Evolutionary conservation across 2,329 filamentous ascomycete genomes (phyloP), one percentile per base, ranked within the genome.

Genomic region (Volutella citrinella): DNA sequence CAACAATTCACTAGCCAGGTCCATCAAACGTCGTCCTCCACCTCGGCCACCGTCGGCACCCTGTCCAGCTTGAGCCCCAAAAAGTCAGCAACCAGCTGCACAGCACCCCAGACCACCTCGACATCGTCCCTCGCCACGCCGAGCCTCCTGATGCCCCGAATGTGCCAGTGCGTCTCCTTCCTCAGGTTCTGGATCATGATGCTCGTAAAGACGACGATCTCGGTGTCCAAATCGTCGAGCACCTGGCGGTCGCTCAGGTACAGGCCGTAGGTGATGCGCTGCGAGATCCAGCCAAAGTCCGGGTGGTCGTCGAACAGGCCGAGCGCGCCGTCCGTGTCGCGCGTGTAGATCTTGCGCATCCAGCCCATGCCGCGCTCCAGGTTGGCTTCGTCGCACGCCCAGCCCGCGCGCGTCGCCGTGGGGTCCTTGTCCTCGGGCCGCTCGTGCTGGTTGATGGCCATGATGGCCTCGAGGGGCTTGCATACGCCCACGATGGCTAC

Each of bases 381-480:
- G 46, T 79, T 81, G 4, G 66, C 70, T 8, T 68, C 61, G 39
- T 79, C 76, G 23, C 70, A 71, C 47, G 74, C 65, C 78, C 78
- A 82, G 11, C 65, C 60, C 42, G 76, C 66, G 47, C 78, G 69
- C 8, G 71, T 74, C 36, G 61, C 63, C 3, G 59, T 65, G 40
- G 65, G 73, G 46, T 82, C 78, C 34, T 68, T 72, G 49, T 82
- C 78, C 50, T 79, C 76, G 1, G 48, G 42, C 10, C 42, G 43
- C 45, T 78, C 73, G 11, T 71, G 49, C 12, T 63, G 60, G 37
- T 59, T 63, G 34, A 80, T 77, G 17, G 68, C 63, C 10, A 78
- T 63, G 30, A 80, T 70, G 2, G 74, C 69, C 48, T 80, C 76
- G 6, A 82, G 56, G 12, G 76, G 76, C 51, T 78, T 81, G 53